Evolutionary conservation across 371 early-diverging fungal species (phyloP), one percentile per base, ranked within the genome.

Genomic region (Amoeboradix gromovi): DNA sequence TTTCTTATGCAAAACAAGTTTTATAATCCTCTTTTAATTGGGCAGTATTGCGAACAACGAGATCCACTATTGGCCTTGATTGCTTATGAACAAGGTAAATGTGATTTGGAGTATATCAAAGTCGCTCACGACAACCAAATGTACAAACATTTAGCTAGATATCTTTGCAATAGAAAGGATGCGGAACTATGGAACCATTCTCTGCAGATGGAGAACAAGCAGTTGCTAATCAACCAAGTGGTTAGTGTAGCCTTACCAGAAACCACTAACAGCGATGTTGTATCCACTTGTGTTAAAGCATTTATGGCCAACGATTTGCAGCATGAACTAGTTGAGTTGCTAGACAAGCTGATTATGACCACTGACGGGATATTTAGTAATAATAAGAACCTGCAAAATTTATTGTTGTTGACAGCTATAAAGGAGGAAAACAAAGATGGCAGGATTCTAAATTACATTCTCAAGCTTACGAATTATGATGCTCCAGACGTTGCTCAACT

Each of bases 71-170:
- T 96, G 68, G 97, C 97, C 2, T 94, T 82, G 70, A 85, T 94
- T 69, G 90, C 92, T 68, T 96, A 95, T 77, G 85, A 90, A 74
- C 85, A 89, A 72, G 94, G 95, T 29, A 87, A 87, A 75, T 92
- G 94, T 74, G 95, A 96, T 73, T 79, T 82, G 69, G 94, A 94
- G 75, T 78, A 95, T 68, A 81, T 96, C 71, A 82, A 86, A 31
- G 84, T 96, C 71, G 94, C 97, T 27, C 91, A 88, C 79, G 91
- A 92, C 71, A 93, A 93, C 79, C 82, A 87, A 67, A 96, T 96
- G 97, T 95, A 92, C 80, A 96, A 96, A 82, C 94, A 94, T 73
- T 94, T 93, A 81, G 88, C 95, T 0, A 87, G 92, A 67, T 94
- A 96, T 72, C 80, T 96, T 31, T 89, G 94, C 67, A 85, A 85